Conservation (phyloP, 202 grass and related monocot genomes). For the Zizania palustris region DNA sequence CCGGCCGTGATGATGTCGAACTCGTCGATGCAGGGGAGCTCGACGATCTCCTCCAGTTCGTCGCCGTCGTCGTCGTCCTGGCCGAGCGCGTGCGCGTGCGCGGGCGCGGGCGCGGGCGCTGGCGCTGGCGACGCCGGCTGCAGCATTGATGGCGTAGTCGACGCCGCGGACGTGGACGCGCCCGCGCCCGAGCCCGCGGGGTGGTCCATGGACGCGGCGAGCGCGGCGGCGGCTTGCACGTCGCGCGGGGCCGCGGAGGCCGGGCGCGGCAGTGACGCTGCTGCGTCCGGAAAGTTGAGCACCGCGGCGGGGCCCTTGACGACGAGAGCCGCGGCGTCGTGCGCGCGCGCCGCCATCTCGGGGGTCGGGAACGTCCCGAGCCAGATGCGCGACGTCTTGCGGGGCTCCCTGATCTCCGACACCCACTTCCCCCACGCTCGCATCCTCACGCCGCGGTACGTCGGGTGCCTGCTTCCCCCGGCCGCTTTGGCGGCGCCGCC, state of each 20-base stretch:
- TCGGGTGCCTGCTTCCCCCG: constrained; percentile 9
- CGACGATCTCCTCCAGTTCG: constrained; percentile 56
- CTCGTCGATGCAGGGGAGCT: constrained; percentile 45
- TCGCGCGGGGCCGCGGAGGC: constrained; percentile 51
- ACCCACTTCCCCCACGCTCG: too few relatives aligned
- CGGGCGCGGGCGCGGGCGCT: too few relatives aligned
- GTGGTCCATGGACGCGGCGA: constrained; percentile 63
- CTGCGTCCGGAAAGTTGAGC: constrained; percentile 72
- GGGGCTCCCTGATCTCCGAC: constrained; percentile 84
- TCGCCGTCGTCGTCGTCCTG: constrained; percentile 6
- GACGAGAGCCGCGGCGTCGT: constrained; percentile 68
- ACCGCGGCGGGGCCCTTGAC: constrained; percentile 68
- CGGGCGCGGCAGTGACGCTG: constrained; percentile 51
- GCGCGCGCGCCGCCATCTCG: constrained; percentile 79
- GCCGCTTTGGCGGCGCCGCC: not conserved
- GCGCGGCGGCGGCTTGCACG: constrained; percentile 64
- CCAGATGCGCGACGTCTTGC: constrained; percentile 92
- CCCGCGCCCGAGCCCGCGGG: too few relatives aligned
- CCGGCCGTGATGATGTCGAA: constrained; percentile 7
- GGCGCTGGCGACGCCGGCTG: not conserved
- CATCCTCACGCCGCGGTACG: constrained; percentile 75
- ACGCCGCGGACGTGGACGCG: not conserved
- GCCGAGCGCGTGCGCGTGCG: not conserved
- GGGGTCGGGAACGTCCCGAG: constrained; percentile 81
- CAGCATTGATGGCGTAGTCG: too few relatives aligned